These are phyloP conservation scores for Hirschioporus abietinus DNA, from an alignment of 768 basidiomycete species.

Conservation along the genomic window DNA sequence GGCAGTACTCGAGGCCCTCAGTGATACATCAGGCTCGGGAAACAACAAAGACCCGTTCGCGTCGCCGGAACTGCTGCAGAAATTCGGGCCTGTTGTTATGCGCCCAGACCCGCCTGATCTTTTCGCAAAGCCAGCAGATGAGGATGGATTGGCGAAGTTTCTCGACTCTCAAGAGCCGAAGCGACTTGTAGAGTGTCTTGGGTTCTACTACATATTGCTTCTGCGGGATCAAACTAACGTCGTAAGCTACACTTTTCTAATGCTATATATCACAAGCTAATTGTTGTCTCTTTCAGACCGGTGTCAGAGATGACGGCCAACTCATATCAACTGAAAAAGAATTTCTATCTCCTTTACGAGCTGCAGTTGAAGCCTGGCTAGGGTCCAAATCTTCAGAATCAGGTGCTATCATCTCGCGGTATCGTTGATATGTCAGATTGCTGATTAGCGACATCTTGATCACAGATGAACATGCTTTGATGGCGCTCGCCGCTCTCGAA, in stretches of 20 bases:
- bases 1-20: constrained; percentile 47
- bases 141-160: constrained; percentile 38
- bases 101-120: constrained; percentile 49
- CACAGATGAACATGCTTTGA: constrained; percentile 3
- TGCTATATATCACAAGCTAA: not conserved
- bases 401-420: not conserved
- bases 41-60: constrained; percentile 40
- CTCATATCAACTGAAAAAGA: not conserved
- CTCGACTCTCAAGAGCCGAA: constrained; percentile 52
- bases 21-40: constrained; percentile 16
- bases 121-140: constrained; percentile 25
- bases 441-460: not conserved
- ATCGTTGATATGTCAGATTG: not conserved
- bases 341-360: not conserved
- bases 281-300: not conserved
- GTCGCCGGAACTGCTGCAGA: constrained; percentile 48
- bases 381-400: not conserved
- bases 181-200: constrained; percentile 59
- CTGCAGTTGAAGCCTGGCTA: not conserved
- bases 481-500: not conserved
- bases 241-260: constrained; percentile 28
- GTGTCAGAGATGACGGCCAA: not conserved
- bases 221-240: constrained; percentile 51
- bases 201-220: constrained; percentile 63
- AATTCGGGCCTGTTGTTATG: constrained; percentile 58